Evolutionary conservation across 495 filamentous ascomycete genomes (phyloP), one percentile per base, ranked within the genome.

Genomic region (Extremus antarcticus): DNA sequence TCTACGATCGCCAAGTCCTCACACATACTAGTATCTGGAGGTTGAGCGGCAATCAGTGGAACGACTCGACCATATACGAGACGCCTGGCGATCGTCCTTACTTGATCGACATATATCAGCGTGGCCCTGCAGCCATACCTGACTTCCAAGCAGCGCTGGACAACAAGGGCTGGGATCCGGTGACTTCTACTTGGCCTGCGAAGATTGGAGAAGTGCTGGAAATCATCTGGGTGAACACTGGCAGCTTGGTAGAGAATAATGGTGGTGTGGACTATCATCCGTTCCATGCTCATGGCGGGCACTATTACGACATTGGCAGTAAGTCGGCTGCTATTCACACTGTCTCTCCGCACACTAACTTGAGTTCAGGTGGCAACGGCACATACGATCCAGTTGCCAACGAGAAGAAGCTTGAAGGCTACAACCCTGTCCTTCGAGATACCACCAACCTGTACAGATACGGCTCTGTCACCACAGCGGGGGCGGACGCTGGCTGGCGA

Each of bases 191-290:
- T 0, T 83, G 76, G 60, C 76, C 79, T 0, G 78, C 76, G 11
- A 64, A 73, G 50, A 61, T 81, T 3, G 78, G 77, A 17, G 80
- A 85, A 59, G 76, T 83, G 10, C 56, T 85, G n/a, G 81, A 85
- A 53, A 80, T 83, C 25, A 71, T 53, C 2, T 43, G 32, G 32
- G 9, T 17, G 10, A 53, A 53, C 23, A 53, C 51, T 16, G 51
- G 51, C 10, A 43, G 35, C n/a, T 35, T 53, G 23, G 51, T 43
- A 2, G 11, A 43, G 15, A 25, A 43, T 16, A 53, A 53, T 9
- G 78, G 76, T 7, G 68, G 70, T 1, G 66, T 79, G n/a, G 76
- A 82, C 48, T 68, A 70, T 1, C 81, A 85, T 53, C 81, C 81
- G 2, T 82, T 77, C 65, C 81, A 84, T 58, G 72, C 68, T 0